Percentiles rank a stretch among this genome's conserved stretches.
Evolutionary conservation across 2,329 filamentous ascomycete genomes (phyloP).

Genomic region (Pseudocercospora macadamiae): DNA sequence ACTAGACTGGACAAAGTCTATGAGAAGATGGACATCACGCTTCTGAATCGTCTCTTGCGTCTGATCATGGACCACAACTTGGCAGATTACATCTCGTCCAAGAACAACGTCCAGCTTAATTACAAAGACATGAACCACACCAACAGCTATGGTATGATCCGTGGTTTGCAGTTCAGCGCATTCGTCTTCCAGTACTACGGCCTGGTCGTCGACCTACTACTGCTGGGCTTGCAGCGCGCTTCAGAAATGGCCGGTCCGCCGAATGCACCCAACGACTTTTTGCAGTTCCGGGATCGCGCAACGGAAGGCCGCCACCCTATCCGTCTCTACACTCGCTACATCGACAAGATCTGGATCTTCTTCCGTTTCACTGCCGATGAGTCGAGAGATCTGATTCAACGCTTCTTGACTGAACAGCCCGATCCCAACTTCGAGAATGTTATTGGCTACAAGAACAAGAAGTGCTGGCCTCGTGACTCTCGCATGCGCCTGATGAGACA

Average conservation of each 20-base stretch:
- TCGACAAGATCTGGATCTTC: constrained; percentile 99
- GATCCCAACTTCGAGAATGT: constrained; percentile 99
- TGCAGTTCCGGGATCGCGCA: constrained; percentile 92
- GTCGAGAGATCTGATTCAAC: constrained; percentile 91
- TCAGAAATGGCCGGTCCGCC: constrained; percentile 96
- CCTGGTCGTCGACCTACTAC: constrained; percentile 86
- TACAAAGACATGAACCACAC: constrained; percentile 99
- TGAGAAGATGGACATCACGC: constrained; percentile 96
- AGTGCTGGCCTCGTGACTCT: constrained; percentile 97
- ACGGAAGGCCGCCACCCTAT: constrained; percentile 94
- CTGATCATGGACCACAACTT: constrained; percentile 99
- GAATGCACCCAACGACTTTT: constrained; percentile 91
- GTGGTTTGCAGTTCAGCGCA: constrained; percentile 94
- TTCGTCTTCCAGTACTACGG: constrained; percentile 99
- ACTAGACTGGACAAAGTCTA: constrained; percentile 99
- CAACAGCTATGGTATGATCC: constrained; percentile 98
- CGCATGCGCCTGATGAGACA: constrained; percentile 98
- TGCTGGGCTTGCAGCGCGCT: constrained; percentile 92
- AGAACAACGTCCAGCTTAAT: constrained; percentile 98
- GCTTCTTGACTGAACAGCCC: constrained; percentile 95
- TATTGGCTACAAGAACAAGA: constrained; percentile 98
- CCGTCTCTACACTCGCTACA: constrained; percentile 94
- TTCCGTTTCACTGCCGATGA: constrained; percentile 92
- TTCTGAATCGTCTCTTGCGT: constrained; percentile 88
- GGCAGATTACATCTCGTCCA: constrained; percentile 97